Conservation (phyloP, 306 rosid genomes). For the Ochetophila trinervis region DNA sequence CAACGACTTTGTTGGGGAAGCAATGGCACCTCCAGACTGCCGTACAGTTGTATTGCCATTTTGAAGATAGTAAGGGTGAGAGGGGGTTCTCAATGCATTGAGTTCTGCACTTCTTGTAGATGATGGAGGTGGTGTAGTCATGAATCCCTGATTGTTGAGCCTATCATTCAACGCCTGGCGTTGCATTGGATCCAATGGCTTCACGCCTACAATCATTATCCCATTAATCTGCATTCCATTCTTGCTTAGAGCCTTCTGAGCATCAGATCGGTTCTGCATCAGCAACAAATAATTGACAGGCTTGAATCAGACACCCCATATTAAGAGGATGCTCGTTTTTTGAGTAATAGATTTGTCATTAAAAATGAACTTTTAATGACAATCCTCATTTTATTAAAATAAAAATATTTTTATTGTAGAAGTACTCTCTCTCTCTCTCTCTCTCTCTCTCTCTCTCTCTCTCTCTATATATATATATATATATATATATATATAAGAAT, state of each 20-base stretch:
- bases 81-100: conserved; percentile 40
- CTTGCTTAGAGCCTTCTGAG: conserved; percentile 86
- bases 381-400: no score
- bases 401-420: no score
- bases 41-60: conserved; percentile 53
- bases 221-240: conserved; percentile 90
- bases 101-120: conserved; percentile 49
- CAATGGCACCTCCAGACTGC: conserved; percentile 80
- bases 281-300: conserved; percentile 15
- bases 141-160: conserved; percentile 65
- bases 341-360: no score
- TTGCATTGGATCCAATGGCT: conserved; percentile 91
- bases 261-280: conserved; percentile 81
- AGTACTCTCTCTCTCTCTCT: no score
- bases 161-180: conserved; percentile 71
- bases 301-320: no score
- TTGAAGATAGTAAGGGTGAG: conserved; percentile 67
- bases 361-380: no score
- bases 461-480: no score
- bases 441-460: no score
- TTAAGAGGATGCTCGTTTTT: no score
- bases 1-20: conserved; percentile 89
- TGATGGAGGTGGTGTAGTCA: conserved; percentile 63
- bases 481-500: no score
- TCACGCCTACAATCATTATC: conserved; percentile 85